Evolutionary conservation across 1,139 yeast species (phyloP).

Genomic region (Oligophagozyma castellii): DNA sequence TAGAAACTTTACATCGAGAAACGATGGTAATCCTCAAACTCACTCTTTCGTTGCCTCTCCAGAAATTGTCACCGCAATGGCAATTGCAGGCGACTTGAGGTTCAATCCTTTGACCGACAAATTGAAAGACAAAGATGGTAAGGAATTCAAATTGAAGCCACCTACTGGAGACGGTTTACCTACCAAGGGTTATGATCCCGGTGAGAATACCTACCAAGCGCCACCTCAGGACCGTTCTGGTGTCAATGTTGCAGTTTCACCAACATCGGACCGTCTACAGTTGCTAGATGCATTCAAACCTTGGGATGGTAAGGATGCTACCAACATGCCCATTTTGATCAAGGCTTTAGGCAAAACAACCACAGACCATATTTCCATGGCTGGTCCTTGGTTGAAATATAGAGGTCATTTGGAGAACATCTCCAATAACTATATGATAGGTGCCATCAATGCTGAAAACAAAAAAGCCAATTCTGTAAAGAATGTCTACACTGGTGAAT

Average conservation of each 20-base stretch:
- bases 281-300: constrained; percentile 79
- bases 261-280: constrained; percentile 83
- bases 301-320: constrained; percentile 95
- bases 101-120: constrained; percentile 97
- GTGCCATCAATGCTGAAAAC: constrained; percentile 96
- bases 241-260: constrained; percentile 66
- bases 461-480: constrained; percentile 85
- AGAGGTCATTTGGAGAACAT: constrained; percentile 99
- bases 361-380: constrained; percentile 98
- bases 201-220: constrained; percentile 94
- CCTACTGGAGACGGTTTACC: constrained; percentile 95
- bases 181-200: constrained; percentile 80
- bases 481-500: constrained; percentile 86
- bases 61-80: constrained; percentile 92
- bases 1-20: constrained; percentile 98
- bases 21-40: constrained; percentile 97
- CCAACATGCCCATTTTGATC: constrained; percentile 81
- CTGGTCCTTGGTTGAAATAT: constrained; percentile 99
- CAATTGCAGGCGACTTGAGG: constrained; percentile 94
- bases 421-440: constrained; percentile 98
- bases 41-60: constrained; percentile 98
- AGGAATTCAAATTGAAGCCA: constrained; percentile 83
- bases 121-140: constrained; percentile 86
- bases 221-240: constrained; percentile 81
- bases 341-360: constrained; percentile 97